Conservation (phyloP, 2,329 filamentous ascomycete genomes). For the Zasmidium angulare region DNA sequence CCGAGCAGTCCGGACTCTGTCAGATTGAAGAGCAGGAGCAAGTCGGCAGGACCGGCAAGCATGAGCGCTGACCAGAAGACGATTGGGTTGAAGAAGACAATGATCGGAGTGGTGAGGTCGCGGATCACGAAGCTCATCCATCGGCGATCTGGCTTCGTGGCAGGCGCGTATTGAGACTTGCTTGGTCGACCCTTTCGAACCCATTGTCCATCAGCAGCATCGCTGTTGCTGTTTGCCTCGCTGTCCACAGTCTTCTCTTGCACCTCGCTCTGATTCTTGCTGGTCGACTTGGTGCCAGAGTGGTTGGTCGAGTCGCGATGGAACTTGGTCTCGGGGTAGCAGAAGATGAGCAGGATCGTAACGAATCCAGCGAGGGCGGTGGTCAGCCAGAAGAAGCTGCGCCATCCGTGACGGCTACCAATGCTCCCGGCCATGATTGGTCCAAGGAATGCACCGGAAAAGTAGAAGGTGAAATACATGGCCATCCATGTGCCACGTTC, state of each 20-base stretch:
- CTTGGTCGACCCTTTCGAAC: conserved; percentile 40
- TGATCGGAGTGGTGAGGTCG: conserved; percentile 41
- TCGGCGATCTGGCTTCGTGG: conserved; percentile 38
- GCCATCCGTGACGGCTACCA: conserved; percentile 43
- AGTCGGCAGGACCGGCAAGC: conserved; percentile 37
- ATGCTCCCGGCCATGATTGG: conserved; percentile 47
- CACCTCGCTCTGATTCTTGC: conserved; percentile 20
- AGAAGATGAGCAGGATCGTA: conserved; percentile 40
- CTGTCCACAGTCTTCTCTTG: conserved; percentile 32
- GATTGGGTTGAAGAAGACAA: conserved; percentile 48
- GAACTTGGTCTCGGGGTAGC: conserved; percentile 46
- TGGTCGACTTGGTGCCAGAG: conserved; percentile 1
- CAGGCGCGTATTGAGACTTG: conserved; percentile 39
- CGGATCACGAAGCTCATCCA: conserved; percentile 45
- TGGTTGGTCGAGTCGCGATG: conserved; percentile 29
- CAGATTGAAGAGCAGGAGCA: conserved; percentile 53
- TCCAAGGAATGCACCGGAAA: conserved; percentile 45
- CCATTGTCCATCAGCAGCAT: conserved; percentile 15
- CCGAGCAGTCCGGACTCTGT: conserved; percentile 50
- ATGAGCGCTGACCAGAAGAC: conserved; percentile 40
- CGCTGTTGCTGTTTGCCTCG: conserved; percentile 29
- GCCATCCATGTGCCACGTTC: conserved; percentile 35
- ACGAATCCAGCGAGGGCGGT: conserved; percentile 41
- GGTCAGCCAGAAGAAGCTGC: conserved; percentile 50
- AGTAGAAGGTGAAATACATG: conserved; percentile 37